A percentile compares a stretch with the other conserved stretches of the same genome.
These are phyloP conservation scores for Stephanodiscus triporus DNA, from an alignment of 108 stramenopile genomes.

Conservation along the genomic window DNA sequence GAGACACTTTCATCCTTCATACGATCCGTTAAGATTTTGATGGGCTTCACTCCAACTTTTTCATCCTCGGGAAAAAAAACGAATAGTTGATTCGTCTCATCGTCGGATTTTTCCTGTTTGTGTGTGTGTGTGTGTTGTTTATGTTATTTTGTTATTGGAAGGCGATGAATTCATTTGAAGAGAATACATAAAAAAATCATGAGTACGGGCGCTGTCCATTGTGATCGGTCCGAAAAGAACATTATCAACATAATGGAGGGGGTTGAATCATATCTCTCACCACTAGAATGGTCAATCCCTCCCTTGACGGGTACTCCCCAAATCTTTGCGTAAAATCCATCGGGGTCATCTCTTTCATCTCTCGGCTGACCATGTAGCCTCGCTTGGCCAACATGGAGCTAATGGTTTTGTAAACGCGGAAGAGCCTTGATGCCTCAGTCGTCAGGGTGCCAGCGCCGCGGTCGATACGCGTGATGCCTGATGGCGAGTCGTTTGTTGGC, in stretches of 20 bases:
- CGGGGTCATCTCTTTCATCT: conserved; percentile 87
- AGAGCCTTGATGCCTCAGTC: conserved; percentile 86
- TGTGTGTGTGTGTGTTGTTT: conserved; percentile 12
- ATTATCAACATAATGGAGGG: background rate
- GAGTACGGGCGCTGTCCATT: background rate
- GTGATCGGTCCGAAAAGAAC: background rate
- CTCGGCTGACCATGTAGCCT: conserved; percentile 89
- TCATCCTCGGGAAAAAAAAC: conserved; percentile 97
- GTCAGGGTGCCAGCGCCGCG: conserved; percentile 44
- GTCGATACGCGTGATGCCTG: conserved; percentile 6
- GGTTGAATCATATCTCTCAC: conserved; percentile 28
- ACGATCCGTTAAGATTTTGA: conserved; percentile 90
- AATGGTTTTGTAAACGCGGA: conserved; percentile 92
- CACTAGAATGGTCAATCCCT: conserved; percentile 84
- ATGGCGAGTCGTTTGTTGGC: background rate
- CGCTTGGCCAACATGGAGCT: conserved; percentile 89
- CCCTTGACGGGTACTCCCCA: conserved; percentile 83
- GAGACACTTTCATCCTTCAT: conserved; percentile 85
- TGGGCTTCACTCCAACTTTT: conserved; percentile 94
- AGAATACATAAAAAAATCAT: background rate
- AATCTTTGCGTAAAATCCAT: conserved; percentile 74
- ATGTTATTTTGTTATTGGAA: background rate
- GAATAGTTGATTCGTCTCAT: conserved; percentile 89
- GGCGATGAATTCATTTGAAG: background rate
- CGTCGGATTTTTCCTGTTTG: conserved; percentile 86